Evolutionary conservation across 352 stramenopile genomes (phyloP), one percentile per base, ranked within the genome.

Genomic region (Phytophthora meadii): DNA sequence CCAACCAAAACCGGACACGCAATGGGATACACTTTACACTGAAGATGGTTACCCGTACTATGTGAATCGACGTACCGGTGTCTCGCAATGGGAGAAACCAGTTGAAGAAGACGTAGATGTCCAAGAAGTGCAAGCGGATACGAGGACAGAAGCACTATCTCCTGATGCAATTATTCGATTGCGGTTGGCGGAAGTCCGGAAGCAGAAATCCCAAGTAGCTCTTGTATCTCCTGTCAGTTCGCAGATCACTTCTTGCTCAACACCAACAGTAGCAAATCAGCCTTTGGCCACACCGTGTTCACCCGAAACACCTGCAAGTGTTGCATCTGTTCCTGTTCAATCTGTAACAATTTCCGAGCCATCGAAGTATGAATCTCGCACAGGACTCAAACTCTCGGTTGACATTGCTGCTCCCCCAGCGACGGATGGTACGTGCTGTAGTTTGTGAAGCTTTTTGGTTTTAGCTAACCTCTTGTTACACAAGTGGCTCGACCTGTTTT

Each of bases 11-110:
- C 15, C 14, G 15, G 63, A 70, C 15, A 47, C 66, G 46, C 48
- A 80, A 34, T 95, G 84, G 82, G 82, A 93, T 11, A 89, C 76
- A 6, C 79, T 87, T 37, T 90, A 91, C 62, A 89, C 80, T 0
- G 58, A 84, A 41, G 79, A 95, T 44, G 87, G 87, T 4, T 91
- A 95, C 45, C 68, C 78, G 14, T 95, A 93, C 65, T 95, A 92
- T 49, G 82, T 94, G 14, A 88, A 93, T 66, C 72, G 70, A 62
- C 49, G 48, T 28, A 92, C 85, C 3, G 84, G 85, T 17, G 60
- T 80, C 25, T 95, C 87, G 1, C 87, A 93, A 54, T 95, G 85
- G 87, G 87, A 93, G 45, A 82, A 80, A n/a, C 84, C 87, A 32
- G 2, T 34, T 9, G 50, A 72, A 44, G 57, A 66, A 37, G 32